Evolutionary conservation across 2,329 filamentous ascomycete species (phyloP).

Genomic region (Paracamarosporium sp.): DNA sequence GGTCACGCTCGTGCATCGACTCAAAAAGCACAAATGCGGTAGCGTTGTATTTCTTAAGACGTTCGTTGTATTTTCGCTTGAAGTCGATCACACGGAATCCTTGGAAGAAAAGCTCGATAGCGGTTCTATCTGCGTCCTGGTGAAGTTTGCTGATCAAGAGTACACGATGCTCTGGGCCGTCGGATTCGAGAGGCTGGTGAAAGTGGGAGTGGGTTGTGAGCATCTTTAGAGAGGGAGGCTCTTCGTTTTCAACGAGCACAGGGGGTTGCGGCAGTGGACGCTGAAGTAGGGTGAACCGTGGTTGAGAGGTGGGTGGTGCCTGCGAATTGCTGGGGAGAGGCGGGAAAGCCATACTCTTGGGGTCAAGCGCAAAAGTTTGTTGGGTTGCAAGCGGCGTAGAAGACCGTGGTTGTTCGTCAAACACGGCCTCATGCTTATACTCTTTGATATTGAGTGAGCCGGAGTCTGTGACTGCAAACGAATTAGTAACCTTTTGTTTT

Average conservation of each 20-base stretch:
- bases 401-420: not conserved
- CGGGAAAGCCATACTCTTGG: not conserved
- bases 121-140: not conserved
- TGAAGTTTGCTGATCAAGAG: conserved; percentile 11
- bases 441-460: not conserved
- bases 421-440: not conserved
- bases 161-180: conserved; percentile 1
- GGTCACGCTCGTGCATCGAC: conserved; percentile 6
- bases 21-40: conserved; percentile 7
- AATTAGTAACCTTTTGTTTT: not conserved
- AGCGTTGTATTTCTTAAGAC: not conserved
- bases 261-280: not conserved
- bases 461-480: not conserved
- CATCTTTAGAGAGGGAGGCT: not conserved
- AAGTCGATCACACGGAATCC: conserved; percentile 8
- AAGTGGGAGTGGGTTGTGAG: not conserved
- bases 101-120: conserved; percentile 5
- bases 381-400: not conserved
- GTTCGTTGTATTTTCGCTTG: conserved; percentile 1
- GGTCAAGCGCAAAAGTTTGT: not conserved
- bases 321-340: not conserved
- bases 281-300: too few species aligned
- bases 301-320: too few species aligned
- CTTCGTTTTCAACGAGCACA: not conserved
- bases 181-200: not conserved